These are phyloP conservation scores for Citrus glauca DNA, from an alignment of 345 rosid species.

Conservation along the genomic window DNA sequence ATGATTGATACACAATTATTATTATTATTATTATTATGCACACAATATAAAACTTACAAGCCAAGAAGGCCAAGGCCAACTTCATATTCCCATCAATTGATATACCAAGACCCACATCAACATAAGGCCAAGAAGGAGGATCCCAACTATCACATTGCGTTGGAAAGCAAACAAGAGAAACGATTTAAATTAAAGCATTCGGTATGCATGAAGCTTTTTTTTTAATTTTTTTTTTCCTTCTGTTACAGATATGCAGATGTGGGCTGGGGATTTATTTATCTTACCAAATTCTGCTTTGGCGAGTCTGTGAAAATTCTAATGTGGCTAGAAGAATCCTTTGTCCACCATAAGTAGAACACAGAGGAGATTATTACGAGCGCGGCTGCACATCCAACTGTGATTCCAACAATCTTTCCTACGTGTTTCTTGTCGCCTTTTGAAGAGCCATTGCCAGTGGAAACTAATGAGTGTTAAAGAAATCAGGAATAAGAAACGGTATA, in stretches of 20 bases:
- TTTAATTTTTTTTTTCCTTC: background rate
- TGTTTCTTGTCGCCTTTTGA: slow-evolving; percentile 20
- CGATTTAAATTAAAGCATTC: background rate
- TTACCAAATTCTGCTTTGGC: slow-evolving; percentile 7
- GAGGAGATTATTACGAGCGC: slow-evolving; percentile 31
- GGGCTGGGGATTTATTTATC: background rate
- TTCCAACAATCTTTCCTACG: slow-evolving; percentile 29
- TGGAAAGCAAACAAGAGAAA: background rate
- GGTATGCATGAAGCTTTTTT: no score
- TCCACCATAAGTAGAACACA: slow-evolving; percentile 35
- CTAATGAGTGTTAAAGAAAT: background rate
- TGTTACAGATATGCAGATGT: background rate
- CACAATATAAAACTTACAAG: background rate
- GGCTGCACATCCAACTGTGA: slow-evolving; percentile 33
- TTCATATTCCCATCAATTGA: background rate
- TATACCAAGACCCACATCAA: background rate
- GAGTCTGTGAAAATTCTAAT: slow-evolving; percentile 20
- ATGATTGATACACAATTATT: background rate
- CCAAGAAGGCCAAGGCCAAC: background rate
- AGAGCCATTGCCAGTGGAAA: slow-evolving; percentile 9
- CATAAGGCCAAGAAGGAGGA: background rate
- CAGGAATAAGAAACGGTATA: background rate
- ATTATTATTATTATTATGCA: background rate
- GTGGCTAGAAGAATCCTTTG: slow-evolving; percentile 8
- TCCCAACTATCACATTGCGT: background rate